Base-by-base conservation (phyloP, 306 rosid genomes). In the Lathyrus oleraceus region DNA sequence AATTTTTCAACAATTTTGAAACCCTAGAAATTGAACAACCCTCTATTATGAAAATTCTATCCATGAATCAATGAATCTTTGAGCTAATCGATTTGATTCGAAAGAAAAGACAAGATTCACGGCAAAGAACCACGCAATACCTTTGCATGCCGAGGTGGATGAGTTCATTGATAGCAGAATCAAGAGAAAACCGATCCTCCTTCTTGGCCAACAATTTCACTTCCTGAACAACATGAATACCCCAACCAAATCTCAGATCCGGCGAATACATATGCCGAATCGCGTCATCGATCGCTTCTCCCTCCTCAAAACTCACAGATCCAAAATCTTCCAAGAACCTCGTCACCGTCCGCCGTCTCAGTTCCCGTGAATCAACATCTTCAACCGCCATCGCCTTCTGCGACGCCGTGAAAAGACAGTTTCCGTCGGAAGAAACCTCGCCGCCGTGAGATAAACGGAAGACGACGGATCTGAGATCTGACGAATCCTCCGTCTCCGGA, bases 241-340 rank as follows among this genome's bases (percentile, higher is more conserved):
- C 98, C 98, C 98, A 94, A 47, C 98, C 97, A 39, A 72, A 79
- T 67, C 43, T 86, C 80, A 94, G 96, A 94, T 94, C 98, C 19
- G 98, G 96, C 45, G 89, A 81, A 76, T 90, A 94, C 88, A 94
- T 86, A 60, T 94, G 94, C 78, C 88, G 74, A 59, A 90, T 87
- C 56, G 85, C 98, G 21, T 77, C 92, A 36, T 81, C 80, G 36
- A 88, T 87, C 67, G 51, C 78, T 53, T 85, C 87, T 12, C 52
- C 79, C 78, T 88, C 96, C 75, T 76, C 87, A 48, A 43, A 56
- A 21, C 61, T 59, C 43, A 79, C 91, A 77, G 96, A 88, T 88
- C 96, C 89, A 3, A 85, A 67, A 76, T 94, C 97, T 30, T 87
- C 89, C 85, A 64, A 36, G 79, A 94, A 94, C 60, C 98, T 73